phyloP scores from a whole-genome alignment of 305 asterid genomes.

The Caryopteris hybrid region DNA sequence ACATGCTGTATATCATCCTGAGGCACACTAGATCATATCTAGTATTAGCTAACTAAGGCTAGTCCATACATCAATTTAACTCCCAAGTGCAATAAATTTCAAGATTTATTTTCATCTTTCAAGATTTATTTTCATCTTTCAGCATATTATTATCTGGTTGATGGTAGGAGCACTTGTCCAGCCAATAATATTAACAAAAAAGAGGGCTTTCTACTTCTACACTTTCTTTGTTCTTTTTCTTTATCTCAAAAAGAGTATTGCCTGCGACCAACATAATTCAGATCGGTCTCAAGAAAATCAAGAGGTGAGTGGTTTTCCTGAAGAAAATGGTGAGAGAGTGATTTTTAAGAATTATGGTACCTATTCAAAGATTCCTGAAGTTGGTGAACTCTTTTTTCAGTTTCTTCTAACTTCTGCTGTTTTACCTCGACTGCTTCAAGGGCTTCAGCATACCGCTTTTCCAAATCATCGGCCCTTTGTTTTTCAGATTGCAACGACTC shows the following conservation, averaged over 20 bases:
- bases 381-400: constrained; percentile 87
- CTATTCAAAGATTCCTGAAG: constrained; percentile 97
- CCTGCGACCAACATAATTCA: not conserved
- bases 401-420: constrained; percentile 81
- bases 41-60: constrained; percentile 65
- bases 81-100: not conserved
- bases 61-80: constrained; percentile 8
- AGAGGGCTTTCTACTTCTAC: not conserved
- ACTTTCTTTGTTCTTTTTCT: too few species aligned
- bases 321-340: not conserved
- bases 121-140: not conserved
- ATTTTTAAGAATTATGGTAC: constrained; percentile 49
- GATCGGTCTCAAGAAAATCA: not conserved
- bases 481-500: constrained; percentile 57
- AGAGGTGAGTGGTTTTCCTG: not conserved
- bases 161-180: not conserved
- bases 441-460: constrained; percentile 60
- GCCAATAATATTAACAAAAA: not conserved
- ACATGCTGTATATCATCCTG: constrained; percentile 99
- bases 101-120: not conserved
- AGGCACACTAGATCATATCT: constrained; percentile 96
- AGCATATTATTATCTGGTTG: not conserved
- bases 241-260: not conserved
- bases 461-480: constrained; percentile 69
- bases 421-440: constrained; percentile 61